Evolutionary conservation across 208 protist species (phyloP).

Genomic region (Phytomonas sp.): DNA sequence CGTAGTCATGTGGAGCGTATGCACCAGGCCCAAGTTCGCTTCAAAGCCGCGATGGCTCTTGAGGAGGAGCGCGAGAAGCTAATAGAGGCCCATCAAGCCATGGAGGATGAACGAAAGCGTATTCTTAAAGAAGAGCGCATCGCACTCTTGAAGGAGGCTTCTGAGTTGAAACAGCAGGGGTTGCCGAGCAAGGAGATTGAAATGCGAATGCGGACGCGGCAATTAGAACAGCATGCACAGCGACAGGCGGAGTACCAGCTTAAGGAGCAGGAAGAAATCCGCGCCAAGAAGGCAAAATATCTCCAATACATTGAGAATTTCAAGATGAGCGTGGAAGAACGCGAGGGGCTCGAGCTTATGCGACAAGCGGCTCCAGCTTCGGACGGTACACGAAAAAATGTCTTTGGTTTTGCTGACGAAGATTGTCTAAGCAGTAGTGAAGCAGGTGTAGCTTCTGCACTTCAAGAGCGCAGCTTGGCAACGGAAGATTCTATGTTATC

Average conservation of each 20-base stretch:
- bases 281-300: slow-evolving; percentile 39
- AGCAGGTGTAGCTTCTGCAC: neutral
- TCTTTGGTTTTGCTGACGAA: slow-evolving; percentile 62
- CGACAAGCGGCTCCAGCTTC: neutral
- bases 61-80: slow-evolving; percentile 69
- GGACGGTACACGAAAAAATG: slow-evolving; percentile 19
- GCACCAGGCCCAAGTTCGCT: slow-evolving; percentile 77
- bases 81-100: slow-evolving; percentile 58
- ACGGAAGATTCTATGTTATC: neutral
- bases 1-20: slow-evolving; percentile 62
- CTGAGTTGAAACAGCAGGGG: slow-evolving; percentile 43
- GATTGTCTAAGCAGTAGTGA: slow-evolving; percentile 19
- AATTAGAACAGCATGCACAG: slow-evolving; percentile 43
- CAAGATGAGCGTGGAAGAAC: slow-evolving; percentile 53
- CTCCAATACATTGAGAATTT: slow-evolving; percentile 64
- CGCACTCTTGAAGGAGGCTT: slow-evolving; percentile 45
- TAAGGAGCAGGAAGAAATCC: slow-evolving; percentile 47
- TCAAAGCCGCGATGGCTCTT: slow-evolving; percentile 78
- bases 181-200: slow-evolving; percentile 36
- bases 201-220: slow-evolving; percentile 30
- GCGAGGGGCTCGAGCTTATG: slow-evolving; percentile 57
- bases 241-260: slow-evolving; percentile 66
- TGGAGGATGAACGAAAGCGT: slow-evolving; percentile 44
- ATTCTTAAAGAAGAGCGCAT: slow-evolving; percentile 38
- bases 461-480: neutral